These are phyloP conservation scores for Wallacemonas rigidus DNA, from an alignment of 208 protist species.

Conservation along the genomic window DNA sequence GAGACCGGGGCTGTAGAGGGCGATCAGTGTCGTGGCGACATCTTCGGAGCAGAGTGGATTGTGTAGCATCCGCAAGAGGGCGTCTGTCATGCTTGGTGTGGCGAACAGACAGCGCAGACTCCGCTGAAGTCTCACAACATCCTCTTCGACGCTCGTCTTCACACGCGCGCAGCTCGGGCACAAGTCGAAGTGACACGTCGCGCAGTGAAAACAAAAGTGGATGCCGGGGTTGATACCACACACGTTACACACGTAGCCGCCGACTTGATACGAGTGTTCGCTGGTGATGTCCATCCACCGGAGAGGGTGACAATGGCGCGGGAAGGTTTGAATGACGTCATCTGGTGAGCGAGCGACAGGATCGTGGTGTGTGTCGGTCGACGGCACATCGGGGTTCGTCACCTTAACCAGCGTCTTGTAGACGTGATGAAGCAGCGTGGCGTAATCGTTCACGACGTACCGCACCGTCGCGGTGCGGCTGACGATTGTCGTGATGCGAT, in stretches of 20 bases:
- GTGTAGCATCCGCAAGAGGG: slow-evolving; percentile 48
- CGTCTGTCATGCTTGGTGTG: slow-evolving; percentile 18
- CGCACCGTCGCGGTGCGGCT: slow-evolving; percentile 3
- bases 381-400: slow-evolving; percentile 33
- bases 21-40: slow-evolving; percentile 38
- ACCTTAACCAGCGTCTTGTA: slow-evolving; percentile 9
- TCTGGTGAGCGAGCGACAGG: slow-evolving; percentile 23
- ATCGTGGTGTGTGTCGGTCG: slow-evolving; percentile 27
- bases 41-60: slow-evolving; percentile 46
- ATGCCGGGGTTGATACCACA: slow-evolving; percentile 54
- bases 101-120: slow-evolving; percentile 41
- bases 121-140: slow-evolving; percentile 38
- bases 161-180: slow-evolving; percentile 70
- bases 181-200: slow-evolving; percentile 65
- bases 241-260: slow-evolving; percentile 61
- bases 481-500: slow-evolving; percentile 12
- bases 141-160: slow-evolving; percentile 39
- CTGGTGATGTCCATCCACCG: slow-evolving; percentile 54
- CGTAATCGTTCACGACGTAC: slow-evolving; percentile 1
- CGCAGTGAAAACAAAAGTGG: slow-evolving; percentile 67
- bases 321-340: slow-evolving; percentile 47
- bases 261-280: slow-evolving; percentile 42
- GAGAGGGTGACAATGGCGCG: slow-evolving; percentile 69
- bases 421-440: slow-evolving; percentile 6
- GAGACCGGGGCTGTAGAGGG: slow-evolving; percentile 48